Evolutionary conservation across 2,329 filamentous ascomycete species (phyloP), one percentile per base, ranked within the genome.

Genomic region (Ophiocordyceps sinensis): DNA sequence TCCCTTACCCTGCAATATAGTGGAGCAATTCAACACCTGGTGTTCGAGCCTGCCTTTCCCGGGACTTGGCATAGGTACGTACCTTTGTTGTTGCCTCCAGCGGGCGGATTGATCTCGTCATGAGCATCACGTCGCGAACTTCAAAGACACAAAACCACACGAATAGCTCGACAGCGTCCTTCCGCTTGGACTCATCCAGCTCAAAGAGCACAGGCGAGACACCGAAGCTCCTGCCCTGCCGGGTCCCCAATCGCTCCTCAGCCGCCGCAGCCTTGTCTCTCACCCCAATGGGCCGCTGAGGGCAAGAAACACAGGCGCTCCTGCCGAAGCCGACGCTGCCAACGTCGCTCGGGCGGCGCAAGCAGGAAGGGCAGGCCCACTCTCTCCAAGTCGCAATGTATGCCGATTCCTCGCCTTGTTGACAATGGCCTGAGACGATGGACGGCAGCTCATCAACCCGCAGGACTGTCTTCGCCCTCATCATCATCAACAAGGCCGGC

Each of bases 401-500:
- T 21, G 36, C 35, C 19, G 17, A 5, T 3, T 10, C n/a, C 9
- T 2, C 2, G 9, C 32, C 6, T 19, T 5, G 9, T 17, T 15
- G 14, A 7, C 32, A 12, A 28, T 14, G 13, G 14, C n/a, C 30
- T 37, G 28, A 17, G 9, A 15, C 5, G 14, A 15, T n/a, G 15
- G 14, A 15, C 32, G 15, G 6, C 9, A 4, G 17, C 32, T 10
- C 32, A 17, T 23, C 10, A 2, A 26, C 19, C 3, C 3, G 35
- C 36, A 96, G 88, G 91, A 85, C 87, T 50, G 83, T 98, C 61
- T 91, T 93, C 63, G 80, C 88, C 44, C 81, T 98, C 57, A 87
- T 96, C 60, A 82, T 98, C 60, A 94, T 98, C 70, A 96, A 95
- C 72, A 98, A 98, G 73, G 88, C 91, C 49, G 91, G 88, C 45